Base-by-base conservation (phyloP, 2,329 filamentous ascomycete genomes). In the Paraconiothyrium brasiliense region DNA sequence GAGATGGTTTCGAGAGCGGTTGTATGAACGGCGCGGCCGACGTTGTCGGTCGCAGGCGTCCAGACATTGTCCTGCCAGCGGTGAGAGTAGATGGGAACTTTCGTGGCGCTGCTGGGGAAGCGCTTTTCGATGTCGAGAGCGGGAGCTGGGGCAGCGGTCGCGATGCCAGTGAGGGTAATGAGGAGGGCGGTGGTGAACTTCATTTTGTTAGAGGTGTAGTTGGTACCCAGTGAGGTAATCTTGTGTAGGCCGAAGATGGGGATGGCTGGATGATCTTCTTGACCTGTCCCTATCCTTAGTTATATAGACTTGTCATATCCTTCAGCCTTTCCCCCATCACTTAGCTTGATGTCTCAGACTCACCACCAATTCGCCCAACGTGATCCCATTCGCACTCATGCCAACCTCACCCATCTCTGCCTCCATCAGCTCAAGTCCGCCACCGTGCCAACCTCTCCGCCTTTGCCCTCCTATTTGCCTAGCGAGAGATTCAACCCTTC, bases 11-110 rank as follows among this genome's bases (percentile, higher is more conserved):
- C 13, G 14, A 35, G 35, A 43, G 46, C 30, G n/a, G 59, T 14
- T 6, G 24, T 43, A 39, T 52, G 37, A 46, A 34, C 41, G 54
- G 27, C 30, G 14, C n/a, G 46, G 47, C 43, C 52, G n/a, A 51
- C 52, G 22, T n/a, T 35, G 50, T 57, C 47, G 22, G 27, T 54
- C 7, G 41, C 41, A 4, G 41, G 41, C 16, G 3, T 22, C 41
- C 41, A 44, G 3, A 22, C 16, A 7, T 44, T 44, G 41, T 44
- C 22, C 5, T 22, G 16, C 43, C 41, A 64, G 30, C 32, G 50
- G 32, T 57, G 51, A 54, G 57, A 58, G 46, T 44, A 57, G 54
- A 37, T n/a, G 4, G 63, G 63, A 10, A 16, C 52, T 22, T 54
- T 54, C 30, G 57, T 27, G 32, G 32, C 8, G 49, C 16, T 41